These are phyloP conservation scores for Coleophoma crateriformis DNA, from an alignment of 2,329 filamentous ascomycete species.

Conservation along the genomic window DNA sequence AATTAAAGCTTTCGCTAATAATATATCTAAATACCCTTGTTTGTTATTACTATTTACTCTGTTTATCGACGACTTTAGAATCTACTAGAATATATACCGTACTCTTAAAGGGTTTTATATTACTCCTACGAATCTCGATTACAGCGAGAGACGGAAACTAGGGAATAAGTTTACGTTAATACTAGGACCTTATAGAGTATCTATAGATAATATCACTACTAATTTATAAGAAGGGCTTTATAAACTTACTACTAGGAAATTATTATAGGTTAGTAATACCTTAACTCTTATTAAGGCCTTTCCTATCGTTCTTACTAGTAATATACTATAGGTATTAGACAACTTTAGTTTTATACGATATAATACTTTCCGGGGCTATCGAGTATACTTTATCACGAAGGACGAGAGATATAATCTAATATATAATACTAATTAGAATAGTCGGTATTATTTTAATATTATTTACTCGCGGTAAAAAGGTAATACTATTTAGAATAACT, in stretches of 20 bases:
- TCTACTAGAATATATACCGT: not conserved
- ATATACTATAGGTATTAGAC: not conserved
- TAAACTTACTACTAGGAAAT: not conserved
- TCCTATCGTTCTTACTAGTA: not conserved
- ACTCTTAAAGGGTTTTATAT: not conserved
- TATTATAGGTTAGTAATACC: not conserved
- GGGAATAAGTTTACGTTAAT: not conserved
- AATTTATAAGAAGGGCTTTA: not conserved
- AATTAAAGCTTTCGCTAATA: not conserved
- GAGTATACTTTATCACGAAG: not conserved
- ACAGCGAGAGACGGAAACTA: not conserved
- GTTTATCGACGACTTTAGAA: not conserved
- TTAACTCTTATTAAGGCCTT: not conserved
- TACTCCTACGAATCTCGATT: not conserved
- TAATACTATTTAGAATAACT: not conserved
- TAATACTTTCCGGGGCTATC: not conserved
- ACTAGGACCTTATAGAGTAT: not conserved
- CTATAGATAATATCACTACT: not conserved
- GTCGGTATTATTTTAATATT: not conserved
- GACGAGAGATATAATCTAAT: not conserved
- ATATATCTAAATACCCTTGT: not conserved
- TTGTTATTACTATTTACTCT: not conserved
- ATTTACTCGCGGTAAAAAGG: not conserved
- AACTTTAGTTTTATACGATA: not conserved
- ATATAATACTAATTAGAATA: not conserved